Evolutionary conservation across 768 basidiomycete species (phyloP), one percentile per base, ranked within the genome.

Genomic region (Suillus lakei): DNA sequence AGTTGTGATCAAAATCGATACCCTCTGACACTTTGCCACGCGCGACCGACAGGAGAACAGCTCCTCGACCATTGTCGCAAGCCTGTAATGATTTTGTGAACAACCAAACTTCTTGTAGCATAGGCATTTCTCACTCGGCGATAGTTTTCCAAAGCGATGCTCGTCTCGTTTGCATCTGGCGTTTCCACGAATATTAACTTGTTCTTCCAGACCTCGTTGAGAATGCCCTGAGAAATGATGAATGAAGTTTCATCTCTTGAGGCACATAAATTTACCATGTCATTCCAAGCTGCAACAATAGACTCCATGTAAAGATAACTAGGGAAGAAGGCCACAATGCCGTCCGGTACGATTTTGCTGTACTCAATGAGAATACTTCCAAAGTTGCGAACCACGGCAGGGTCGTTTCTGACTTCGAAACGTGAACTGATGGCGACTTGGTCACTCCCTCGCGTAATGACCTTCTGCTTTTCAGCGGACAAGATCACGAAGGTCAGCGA

Each of bases 1-100:
- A 99, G 76, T 99, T 98, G 79, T 99, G 98, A 76, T 99, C 98
- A 73, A 99, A 99, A 88, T 99, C 98, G 72, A 99, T 99, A n/a
- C 98, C 98, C 79, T 99, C 98, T 0, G 98, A 99, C 0, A 99
- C 98, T 77, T 99, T 99, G 4, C 98, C 98, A 82, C 98, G 90
- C 34, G 98, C 98, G 39, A 99, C 98, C 28, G 98, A 98, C 46
- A 99, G 83, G 36, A 99, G 83, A 34, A 99, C 96, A 23, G 98
- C 98, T 2, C 98, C 98, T 59, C 98, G 88, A 48, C 98, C 98
- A 74, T 99, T 99, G 77, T 99, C 95, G 76, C 98, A 99, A 34
- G 98, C 98, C 96, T 97, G 61, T 12, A 43, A 10, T 21, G 44
- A 23, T 50, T 28, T 4, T 12, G 36, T 48, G 51, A 23, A 36